Evolutionary conservation across 2,329 filamentous ascomycete genomes (phyloP), one percentile per base, ranked within the genome.

Genomic region (Pyrenochaeta sp.): DNA sequence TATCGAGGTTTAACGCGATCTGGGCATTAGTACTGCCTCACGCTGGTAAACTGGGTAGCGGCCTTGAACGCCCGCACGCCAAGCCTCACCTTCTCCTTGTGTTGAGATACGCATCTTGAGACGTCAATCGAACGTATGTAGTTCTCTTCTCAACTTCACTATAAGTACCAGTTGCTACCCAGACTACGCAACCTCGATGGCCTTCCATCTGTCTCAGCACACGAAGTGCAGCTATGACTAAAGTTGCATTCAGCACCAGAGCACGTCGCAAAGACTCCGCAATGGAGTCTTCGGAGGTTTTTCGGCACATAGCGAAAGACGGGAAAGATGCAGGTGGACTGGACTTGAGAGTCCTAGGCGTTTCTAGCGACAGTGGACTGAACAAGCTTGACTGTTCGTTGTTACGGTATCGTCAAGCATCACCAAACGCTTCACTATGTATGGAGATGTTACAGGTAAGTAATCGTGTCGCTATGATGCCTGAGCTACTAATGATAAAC

Each of bases 381-480:
- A 82, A 84, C 64, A 80, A 82, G 21, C 85, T 87, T 39, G 83
- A 86, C 66, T 86, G 83, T 60, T 84, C 82, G 1, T 75, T 86
- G 7, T 85, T 84, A 61, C 82, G 74, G 45, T 87, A 86, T 67
- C 75, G 74, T 41, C 85, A 87, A 64, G 77, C 78, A 15, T 77
- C 78, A 6, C 83, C 83, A 0, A 74, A 79, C 6, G 74, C 77
- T 4, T 78, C 82, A 2, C 81, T 87, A 78, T 79, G 83, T 60
- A 83, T 87, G 57, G 78, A 83, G 61, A 74, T 87, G 4, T 74
- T 87, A 12, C 45, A 59, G 40, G 67, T 67, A 41, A 32, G 57
- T 60, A 4, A 23, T 14, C 1, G n/a, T 36, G 12, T 23, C 31
- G 32, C 33, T 21, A 12, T 2, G 11, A 17, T 20, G 9, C 23